Percentiles rank a stretch among this genome's conserved stretches.
phyloP scores from a whole-genome alignment of 768 basidiomycete species.

The Suillus hirtellus region DNA sequence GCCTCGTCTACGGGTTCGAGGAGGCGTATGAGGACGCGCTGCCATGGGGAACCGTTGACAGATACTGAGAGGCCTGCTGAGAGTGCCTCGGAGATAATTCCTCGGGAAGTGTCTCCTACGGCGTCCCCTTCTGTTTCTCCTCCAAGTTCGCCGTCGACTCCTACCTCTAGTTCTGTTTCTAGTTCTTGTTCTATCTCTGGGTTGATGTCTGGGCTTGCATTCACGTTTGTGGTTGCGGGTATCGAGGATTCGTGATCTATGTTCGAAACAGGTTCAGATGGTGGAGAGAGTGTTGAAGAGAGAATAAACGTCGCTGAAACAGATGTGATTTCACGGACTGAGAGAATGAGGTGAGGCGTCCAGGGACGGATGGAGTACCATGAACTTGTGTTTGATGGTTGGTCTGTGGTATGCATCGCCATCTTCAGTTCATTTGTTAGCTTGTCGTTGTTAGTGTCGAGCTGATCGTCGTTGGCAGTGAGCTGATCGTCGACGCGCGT shows the following conservation, averaged over 20 bases:
- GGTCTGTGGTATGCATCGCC: slow-evolving; percentile 16
- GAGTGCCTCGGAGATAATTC: slow-evolving; percentile 64
- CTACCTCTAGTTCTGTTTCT: not conserved
- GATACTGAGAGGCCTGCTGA: slow-evolving; percentile 68
- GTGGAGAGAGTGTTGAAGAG: slow-evolving; percentile 44
- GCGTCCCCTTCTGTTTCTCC: slow-evolving; percentile 28
- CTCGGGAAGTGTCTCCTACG: slow-evolving; percentile 36
- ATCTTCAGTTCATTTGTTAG: slow-evolving; percentile 12
- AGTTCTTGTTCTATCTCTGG: not conserved
- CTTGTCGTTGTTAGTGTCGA: not conserved
- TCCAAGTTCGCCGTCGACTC: not conserved
- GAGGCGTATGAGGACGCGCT: slow-evolving; percentile 74
- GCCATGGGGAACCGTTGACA: slow-evolving; percentile 79
- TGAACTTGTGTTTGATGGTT: slow-evolving; percentile 26
- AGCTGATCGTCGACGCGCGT: not conserved
- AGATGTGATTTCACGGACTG: slow-evolving; percentile 79
- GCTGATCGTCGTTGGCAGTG: not conserved
- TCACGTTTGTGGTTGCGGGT: not conserved
- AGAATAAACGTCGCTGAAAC: slow-evolving; percentile 77
- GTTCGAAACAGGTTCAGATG: slow-evolving; percentile 28
- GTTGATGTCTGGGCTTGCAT: not conserved
- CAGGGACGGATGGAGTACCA: slow-evolving; percentile 82
- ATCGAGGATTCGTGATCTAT: slow-evolving; percentile 14
- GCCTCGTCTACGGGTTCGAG: slow-evolving; percentile 85
- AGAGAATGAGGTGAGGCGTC: slow-evolving; percentile 67